phyloP scores from a whole-genome alignment of 2,329 filamentous ascomycete genomes.

The Curvularia lunata region DNA sequence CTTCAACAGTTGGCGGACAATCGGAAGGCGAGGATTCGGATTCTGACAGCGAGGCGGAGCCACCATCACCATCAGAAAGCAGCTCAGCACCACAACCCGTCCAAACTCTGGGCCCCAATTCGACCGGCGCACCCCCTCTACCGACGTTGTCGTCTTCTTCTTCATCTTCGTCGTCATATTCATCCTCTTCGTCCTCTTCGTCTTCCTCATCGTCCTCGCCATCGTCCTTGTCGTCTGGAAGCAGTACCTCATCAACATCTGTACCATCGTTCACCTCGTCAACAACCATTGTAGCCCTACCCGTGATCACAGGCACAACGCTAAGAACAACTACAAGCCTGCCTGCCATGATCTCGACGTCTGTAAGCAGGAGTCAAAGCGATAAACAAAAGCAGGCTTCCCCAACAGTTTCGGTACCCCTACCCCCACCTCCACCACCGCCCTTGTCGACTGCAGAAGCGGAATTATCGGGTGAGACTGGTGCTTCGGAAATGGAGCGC shows the following conservation, averaged over 20 bases:
- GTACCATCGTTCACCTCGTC: slow-evolving; percentile 9
- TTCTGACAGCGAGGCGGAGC: slow-evolving; percentile 22
- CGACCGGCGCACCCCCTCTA: slow-evolving; percentile 3
- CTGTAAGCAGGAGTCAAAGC: slow-evolving; percentile 5
- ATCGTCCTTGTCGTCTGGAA: not conserved
- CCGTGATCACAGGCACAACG: slow-evolving; percentile 15
- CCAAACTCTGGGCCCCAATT: slow-evolving; percentile 7
- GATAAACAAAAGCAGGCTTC: slow-evolving; percentile 2
- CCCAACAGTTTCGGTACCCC: not conserved
- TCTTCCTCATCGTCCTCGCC: too few relatives aligned
- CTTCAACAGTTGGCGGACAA: slow-evolving; percentile 7
- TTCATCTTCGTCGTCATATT: too few relatives aligned
- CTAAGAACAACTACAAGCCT: slow-evolving; percentile 1
- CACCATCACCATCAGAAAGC: slow-evolving; percentile 18
- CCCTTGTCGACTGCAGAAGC: slow-evolving; percentile 1
- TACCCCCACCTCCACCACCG: not conserved
- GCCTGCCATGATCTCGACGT: slow-evolving; percentile 7
- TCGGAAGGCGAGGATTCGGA: slow-evolving; percentile 14
- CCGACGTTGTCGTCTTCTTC: not conserved
- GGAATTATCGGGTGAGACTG: not conserved
- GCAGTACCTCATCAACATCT: not conserved
- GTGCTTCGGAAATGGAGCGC: slow-evolving; percentile 1
- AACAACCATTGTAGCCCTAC: slow-evolving; percentile 14
- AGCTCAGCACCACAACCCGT: slow-evolving; percentile 1
- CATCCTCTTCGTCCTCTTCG: too few relatives aligned